phyloP scores from a whole-genome alignment of 2,329 filamentous ascomycete genomes.

The Orbilia blumenaviensis region DNA sequence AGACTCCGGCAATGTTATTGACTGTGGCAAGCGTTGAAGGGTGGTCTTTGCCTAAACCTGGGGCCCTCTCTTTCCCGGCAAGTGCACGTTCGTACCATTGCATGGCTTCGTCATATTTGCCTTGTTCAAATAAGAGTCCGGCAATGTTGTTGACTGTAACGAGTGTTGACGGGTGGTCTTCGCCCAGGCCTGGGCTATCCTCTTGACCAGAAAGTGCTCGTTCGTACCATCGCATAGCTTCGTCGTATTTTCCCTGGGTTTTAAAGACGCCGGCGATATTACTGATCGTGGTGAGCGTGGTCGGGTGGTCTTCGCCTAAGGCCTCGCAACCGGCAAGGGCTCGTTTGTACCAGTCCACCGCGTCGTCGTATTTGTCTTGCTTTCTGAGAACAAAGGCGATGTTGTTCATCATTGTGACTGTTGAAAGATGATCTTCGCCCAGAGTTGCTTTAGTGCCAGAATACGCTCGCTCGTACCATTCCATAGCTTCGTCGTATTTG shows the following conservation, averaged over 20 bases:
- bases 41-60: neutral
- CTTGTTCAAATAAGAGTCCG: neutral
- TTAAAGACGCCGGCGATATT: slow-evolving; percentile 21
- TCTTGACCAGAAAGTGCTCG: neutral
- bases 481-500: too few species aligned
- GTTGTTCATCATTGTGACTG: too few species aligned
- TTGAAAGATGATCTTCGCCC: too few species aligned
- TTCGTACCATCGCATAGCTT: slow-evolving; percentile 15
- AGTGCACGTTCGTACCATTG: neutral
- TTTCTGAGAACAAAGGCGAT: too few species aligned
- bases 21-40: neutral
- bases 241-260: slow-evolving; percentile 24
- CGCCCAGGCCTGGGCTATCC: too few species aligned
- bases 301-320: neutral
- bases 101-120: neutral
- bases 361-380: too few species aligned
- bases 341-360: too few species aligned
- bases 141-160: neutral
- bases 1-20: neutral
- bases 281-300: slow-evolving; percentile 22
- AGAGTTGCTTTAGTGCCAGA: too few species aligned
- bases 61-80: neutral
- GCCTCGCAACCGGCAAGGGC: too few species aligned
- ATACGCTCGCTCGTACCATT: too few species aligned
- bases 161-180: neutral